phyloP scores from a whole-genome alignment of 805 yeast species.

The Candida qinlingensis region DNA sequence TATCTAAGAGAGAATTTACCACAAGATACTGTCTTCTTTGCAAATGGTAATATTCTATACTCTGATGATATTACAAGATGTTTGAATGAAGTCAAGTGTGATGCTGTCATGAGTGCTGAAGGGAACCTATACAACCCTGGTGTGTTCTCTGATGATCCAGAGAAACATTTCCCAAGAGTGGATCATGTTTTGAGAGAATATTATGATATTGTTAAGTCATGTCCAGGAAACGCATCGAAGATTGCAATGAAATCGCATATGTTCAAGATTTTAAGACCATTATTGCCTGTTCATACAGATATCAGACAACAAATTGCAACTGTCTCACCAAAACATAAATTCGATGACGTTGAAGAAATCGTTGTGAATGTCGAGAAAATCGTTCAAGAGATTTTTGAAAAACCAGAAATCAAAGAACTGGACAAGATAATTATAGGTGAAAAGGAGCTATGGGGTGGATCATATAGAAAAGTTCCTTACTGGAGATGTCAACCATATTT shows the following conservation, averaged over 20 bases:
- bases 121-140: conserved; percentile 94
- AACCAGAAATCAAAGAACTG: conserved; percentile 44
- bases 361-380: conserved; percentile 62
- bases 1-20: conserved; percentile 77
- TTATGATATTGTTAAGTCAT: conserved; percentile 61
- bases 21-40: conserved; percentile 76
- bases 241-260: conserved; percentile 89
- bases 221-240: conserved; percentile 56
- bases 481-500: conserved; percentile 98
- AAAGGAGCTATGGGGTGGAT: conserved; percentile 68
- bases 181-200: conserved; percentile 82
- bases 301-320: conserved; percentile 68
- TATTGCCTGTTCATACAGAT: conserved; percentile 71
- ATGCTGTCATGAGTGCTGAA: conserved; percentile 97
- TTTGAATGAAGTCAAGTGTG: conserved; percentile 57
- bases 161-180: conserved; percentile 76
- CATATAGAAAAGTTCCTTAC: conserved; percentile 76
- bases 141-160: conserved; percentile 61
- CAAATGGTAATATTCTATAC: conserved; percentile 92
- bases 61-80: conserved; percentile 79
- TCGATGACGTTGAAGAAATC: conserved; percentile 46
- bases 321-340: conserved; percentile 36
- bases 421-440: conserved; percentile 57
- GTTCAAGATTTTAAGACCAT: conserved; percentile 80
- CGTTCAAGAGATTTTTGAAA: conserved; percentile 51